These are phyloP conservation scores for Psophocarpus tetragonolobus DNA, from an alignment of 306 rosid genomes.

Conservation along the genomic window DNA sequence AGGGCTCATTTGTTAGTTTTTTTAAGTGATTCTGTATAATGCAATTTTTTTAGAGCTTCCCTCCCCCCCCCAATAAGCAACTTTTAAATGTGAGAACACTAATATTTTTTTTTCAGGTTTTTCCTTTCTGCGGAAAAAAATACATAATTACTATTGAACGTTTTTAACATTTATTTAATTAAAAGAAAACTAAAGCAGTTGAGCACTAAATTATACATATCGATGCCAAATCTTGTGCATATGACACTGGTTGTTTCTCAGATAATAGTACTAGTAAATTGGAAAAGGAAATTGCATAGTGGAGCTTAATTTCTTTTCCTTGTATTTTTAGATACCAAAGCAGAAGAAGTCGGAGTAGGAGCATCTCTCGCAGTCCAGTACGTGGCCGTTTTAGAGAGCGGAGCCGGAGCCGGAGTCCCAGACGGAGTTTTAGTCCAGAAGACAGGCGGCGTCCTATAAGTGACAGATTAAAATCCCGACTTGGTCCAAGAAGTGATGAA, in stretches of 20 bases:
- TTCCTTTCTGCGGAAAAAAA: not conserved
- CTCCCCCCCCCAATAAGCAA: not conserved
- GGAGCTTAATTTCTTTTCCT: conserved; percentile 5
- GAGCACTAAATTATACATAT: not conserved
- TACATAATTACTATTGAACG: not conserved
- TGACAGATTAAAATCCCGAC: conserved; percentile 78
- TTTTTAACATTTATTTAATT: not conserved
- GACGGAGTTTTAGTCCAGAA: conserved; percentile 55
- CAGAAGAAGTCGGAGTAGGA: conserved; percentile 76
- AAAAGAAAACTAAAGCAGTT: not conserved
- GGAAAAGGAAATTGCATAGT: not conserved
- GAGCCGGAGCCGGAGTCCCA: conserved; percentile 60
- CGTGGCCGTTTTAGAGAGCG: conserved; percentile 57
- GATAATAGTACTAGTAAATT: not conserved
- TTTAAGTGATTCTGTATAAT: not conserved
- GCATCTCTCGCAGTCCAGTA: conserved; percentile 76
- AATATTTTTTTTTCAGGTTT: not conserved
- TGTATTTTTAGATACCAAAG: conserved; percentile 48
- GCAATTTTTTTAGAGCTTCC: too few species aligned
- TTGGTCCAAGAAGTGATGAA: conserved; percentile 60
- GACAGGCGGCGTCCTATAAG: conserved; percentile 71
- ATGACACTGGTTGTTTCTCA: not conserved
- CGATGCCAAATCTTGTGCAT: not conserved
- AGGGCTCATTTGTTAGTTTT: not conserved
- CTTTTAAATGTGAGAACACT: not conserved